Conservation (phyloP, 148 eudicot genomes). For the Tetragonia tetragonoides region DNA sequence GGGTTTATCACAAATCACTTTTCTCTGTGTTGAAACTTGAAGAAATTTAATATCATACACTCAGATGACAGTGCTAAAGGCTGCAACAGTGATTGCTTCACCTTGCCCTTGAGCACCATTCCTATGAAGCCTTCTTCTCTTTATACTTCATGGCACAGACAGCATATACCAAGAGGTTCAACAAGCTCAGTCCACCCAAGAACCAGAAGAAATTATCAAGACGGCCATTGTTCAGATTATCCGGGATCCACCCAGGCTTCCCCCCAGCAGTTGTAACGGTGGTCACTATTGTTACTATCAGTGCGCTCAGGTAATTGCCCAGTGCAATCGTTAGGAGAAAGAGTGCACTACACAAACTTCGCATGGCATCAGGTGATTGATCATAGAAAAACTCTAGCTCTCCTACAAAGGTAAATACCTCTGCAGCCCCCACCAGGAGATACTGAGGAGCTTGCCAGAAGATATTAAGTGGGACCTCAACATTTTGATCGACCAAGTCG, state of each 20-base stretch:
- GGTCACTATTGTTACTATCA: slow-evolving; percentile 57
- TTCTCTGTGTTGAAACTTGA: too few species aligned
- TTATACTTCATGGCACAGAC: slow-evolving; percentile 57
- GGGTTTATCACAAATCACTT: too few species aligned
- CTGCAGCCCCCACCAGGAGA: slow-evolving; percentile 63
- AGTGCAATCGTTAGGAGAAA: slow-evolving; percentile 48
- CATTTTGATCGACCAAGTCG: slow-evolving; percentile 19
- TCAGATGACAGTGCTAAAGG: background rate
- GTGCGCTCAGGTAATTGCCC: slow-evolving; percentile 57
- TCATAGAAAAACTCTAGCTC: slow-evolving; percentile 74
- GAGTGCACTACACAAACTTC: slow-evolving; percentile 63
- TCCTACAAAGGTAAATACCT: slow-evolving; percentile 62
- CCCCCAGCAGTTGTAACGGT: slow-evolving; percentile 45
- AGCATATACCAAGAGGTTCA: slow-evolving; percentile 50
- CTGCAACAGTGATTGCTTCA: background rate
- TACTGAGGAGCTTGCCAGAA: slow-evolving; percentile 83
- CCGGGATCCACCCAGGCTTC: slow-evolving; percentile 67
- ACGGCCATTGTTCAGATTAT: slow-evolving; percentile 60
- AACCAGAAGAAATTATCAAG: slow-evolving; percentile 66
- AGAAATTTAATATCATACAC: too few species aligned
- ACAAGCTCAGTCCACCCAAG: slow-evolving; percentile 50
- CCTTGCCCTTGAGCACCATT: background rate
- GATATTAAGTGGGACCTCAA: slow-evolving; percentile 31
- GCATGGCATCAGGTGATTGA: slow-evolving; percentile 76
- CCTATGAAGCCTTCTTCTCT: slow-evolving; percentile 38